Percentiles rank a stretch among this genome's conserved stretches.
phyloP scores from a whole-genome alignment of 108 stramenopile genomes.

The Schizochytrium sp. region DNA sequence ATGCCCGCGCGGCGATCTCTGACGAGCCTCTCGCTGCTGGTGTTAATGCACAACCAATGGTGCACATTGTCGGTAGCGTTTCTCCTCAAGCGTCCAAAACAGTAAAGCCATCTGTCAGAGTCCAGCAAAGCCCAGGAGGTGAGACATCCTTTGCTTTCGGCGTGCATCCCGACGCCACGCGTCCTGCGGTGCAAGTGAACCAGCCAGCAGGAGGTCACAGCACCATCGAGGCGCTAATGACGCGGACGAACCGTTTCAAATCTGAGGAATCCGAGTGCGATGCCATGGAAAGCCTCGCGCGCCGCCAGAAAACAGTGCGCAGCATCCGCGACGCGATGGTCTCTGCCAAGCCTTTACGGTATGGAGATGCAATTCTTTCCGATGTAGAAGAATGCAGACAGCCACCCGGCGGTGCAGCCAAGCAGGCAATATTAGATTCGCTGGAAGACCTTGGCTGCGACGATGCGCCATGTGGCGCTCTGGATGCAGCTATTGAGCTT shows the following conservation, averaged over 20 bases:
- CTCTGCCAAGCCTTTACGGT: not conserved
- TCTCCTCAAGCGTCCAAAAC: not conserved
- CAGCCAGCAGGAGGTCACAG: not conserved
- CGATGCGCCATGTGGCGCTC: not conserved
- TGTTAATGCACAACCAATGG: not conserved
- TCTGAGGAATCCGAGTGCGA: not conserved
- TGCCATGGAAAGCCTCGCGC: not conserved
- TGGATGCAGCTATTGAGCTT: not conserved
- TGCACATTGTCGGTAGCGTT: not conserved
- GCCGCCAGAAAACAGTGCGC: not conserved
- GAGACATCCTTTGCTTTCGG: not conserved
- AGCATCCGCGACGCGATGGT: not conserved
- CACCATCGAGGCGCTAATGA: not conserved
- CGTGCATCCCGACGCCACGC: not conserved
- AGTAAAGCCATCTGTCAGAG: not conserved
- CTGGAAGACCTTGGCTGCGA: not conserved
- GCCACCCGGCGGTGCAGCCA: not conserved
- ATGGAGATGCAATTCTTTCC: not conserved
- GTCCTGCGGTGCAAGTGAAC: not conserved
- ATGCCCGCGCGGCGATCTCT: no score
- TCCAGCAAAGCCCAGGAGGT: not conserved
- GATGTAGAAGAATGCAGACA: not conserved
- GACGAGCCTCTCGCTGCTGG: not conserved
- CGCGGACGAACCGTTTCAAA: not conserved
- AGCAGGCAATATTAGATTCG: not conserved